Percentiles rank a stretch among this genome's conserved stretches.
phyloP scores from a whole-genome alignment of 805 yeast species.

The Ogataea nitratoaversa region DNA sequence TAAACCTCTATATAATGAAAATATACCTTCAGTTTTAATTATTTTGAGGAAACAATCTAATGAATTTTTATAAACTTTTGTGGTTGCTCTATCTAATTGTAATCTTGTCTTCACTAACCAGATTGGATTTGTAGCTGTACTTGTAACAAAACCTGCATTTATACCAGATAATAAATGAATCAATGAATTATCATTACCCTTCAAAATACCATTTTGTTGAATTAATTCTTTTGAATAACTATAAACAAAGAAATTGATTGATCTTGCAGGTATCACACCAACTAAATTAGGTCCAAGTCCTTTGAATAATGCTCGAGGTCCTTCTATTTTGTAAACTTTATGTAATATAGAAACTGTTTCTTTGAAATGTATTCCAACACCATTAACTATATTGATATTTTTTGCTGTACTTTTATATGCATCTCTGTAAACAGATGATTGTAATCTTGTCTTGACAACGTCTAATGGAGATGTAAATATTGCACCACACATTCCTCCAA shows the following conservation, averaged over 20 bases:
- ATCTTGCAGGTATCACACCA: constrained; percentile 97
- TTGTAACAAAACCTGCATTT: constrained; percentile 88
- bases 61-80: constrained; percentile 71
- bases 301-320: constrained; percentile 80
- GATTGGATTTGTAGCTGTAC: constrained; percentile 96
- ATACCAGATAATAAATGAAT: constrained; percentile 85
- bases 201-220: constrained; percentile 53
- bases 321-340: constrained; percentile 70
- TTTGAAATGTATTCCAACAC: constrained; percentile 57
- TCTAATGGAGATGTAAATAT: constrained; percentile 91
- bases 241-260: constrained; percentile 93
- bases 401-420: constrained; percentile 39
- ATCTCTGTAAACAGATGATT: constrained; percentile 74
- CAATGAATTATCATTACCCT: constrained; percentile 77
- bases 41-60: constrained; percentile 77
- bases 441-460: constrained; percentile 92
- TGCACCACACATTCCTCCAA: constrained; percentile 99
- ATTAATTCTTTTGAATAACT: constrained; percentile 85
- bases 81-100: constrained; percentile 73
- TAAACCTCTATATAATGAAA: constrained; percentile 83
- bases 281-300: constrained; percentile 96
- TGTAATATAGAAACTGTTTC: constrained; percentile 76
- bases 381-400: constrained; percentile 26
- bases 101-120: constrained; percentile 95
- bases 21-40: constrained; percentile 69